Base-by-base conservation (phyloP, 1,284 basidiomycete species). In the Marasmius sp. region DNA sequence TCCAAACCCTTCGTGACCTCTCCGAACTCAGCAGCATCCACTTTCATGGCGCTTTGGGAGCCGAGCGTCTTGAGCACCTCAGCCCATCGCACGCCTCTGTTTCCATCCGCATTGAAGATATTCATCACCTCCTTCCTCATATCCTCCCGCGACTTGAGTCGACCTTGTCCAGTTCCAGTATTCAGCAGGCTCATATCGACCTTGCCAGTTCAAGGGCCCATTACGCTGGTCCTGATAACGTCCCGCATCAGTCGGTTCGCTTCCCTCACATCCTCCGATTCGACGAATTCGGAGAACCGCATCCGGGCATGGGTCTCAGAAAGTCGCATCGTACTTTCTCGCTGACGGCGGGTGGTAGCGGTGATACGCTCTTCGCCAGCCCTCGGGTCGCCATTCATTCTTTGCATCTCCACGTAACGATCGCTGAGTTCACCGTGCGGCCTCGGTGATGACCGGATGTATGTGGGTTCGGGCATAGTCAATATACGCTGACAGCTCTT, bases 311-410 rank as follows among this genome's bases (percentile, higher is more conserved):
- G 97, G 0, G 92, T 97, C 77, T 99, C 97, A 0, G 92, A 91
- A 34, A 99, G 85, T n/a, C 97, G 93, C 72, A 99, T 98, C 90
- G 99, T 95, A 68, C 89, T 93, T 76, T 99, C 97, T 36, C 99
- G 86, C 76, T 99, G 97, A 58, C 97, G 79, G n/a, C n/a, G 88
- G 0, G 97, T 98, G 36, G 97, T 99, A 1, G 97, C 97, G 0
- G 97, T 99, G 75, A 99, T 99, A 11, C 97, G 89, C 70, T 94
- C 93, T 76, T 98, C 96, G 62, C 86, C 86, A 1, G 86, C 86
- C 22, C 94, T 88, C 2, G 94, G 89, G 73, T 98, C 95, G 49
- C 89, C 87, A 33, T 95, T 96, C 65, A 94, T 90, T 74, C 93
- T 94, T 59, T 97, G 92, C 82, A 99, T 92, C 66, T 93, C 92